Evolutionary conservation across 83 land plant species (phyloP).

Genomic region (Thuja plicata): DNA sequence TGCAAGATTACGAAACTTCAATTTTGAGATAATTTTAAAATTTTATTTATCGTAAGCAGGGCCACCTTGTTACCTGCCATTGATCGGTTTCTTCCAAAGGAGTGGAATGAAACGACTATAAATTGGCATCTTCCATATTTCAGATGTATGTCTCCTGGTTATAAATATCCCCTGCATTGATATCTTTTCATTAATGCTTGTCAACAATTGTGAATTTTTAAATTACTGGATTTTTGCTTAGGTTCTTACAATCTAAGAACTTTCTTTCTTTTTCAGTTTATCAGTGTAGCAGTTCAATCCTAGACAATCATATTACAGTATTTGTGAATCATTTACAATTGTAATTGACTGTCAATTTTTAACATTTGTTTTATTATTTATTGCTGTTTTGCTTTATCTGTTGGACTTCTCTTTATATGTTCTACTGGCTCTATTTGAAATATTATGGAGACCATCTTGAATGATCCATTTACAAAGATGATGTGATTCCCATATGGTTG

Average conservation of each 20-base stretch:
- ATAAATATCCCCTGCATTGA: not conserved
- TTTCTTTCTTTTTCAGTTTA: not conserved
- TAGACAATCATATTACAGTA: not conserved
- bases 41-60: slow-evolving; percentile 35
- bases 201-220: not conserved
- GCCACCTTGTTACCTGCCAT: slow-evolving; percentile 89
- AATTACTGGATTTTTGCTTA: not conserved
- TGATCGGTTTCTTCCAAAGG: slow-evolving; percentile 64
- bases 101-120: slow-evolving; percentile 73
- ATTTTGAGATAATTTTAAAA: not conserved
- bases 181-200: not conserved
- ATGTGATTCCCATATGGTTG: not conserved
- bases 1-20: not conserved
- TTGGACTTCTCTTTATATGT: not conserved
- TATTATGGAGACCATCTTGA: not conserved
- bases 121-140: slow-evolving; percentile 73
- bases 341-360: not conserved
- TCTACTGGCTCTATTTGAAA: not conserved
- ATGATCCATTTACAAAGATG: not conserved
- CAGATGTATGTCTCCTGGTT: slow-evolving; percentile 47
- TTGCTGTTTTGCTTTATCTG: not conserved
- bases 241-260: not conserved
- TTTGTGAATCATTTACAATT: not conserved
- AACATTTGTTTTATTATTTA: not conserved
- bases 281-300: not conserved